These are phyloP conservation scores for Sphagnum tenellum DNA, from an alignment of 225 moss, liverwort and hornwort genomes.

Conservation along the genomic window DNA sequence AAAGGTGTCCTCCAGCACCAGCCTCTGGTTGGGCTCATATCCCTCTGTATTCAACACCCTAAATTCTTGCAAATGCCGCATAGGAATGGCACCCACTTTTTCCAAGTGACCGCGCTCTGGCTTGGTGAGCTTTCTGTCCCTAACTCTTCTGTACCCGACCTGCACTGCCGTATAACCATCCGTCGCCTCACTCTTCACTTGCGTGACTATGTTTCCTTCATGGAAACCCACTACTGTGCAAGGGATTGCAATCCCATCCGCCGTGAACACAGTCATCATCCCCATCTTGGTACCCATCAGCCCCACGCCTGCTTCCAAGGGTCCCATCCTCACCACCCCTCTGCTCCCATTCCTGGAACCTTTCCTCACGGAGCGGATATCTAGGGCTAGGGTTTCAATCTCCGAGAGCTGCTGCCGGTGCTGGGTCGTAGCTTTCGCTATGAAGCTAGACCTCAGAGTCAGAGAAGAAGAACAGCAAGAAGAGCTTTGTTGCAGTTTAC, in stretches of 20 bases:
- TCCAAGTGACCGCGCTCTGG: conserved; percentile 69
- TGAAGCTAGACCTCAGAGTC: no score
- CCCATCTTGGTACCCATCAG: conserved; percentile 96
- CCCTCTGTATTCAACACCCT: conserved; percentile 44
- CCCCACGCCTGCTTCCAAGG: conserved; percentile 65
- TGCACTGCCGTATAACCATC: conserved; percentile 78
- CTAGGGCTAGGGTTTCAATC: no score
- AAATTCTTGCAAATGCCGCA: conserved; percentile 89
- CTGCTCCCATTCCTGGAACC: neutral
- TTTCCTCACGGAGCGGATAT: no score
- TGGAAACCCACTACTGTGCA: conserved; percentile 83
- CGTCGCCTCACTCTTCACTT: conserved; percentile 66
- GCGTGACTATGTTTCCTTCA: conserved; percentile 81
- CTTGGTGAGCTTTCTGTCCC: conserved; percentile 75
- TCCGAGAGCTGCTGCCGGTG: no score
- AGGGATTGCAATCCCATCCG: conserved; percentile 52
- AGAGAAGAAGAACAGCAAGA: no score
- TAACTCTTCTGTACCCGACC: conserved; percentile 71
- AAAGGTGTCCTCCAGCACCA: conserved; percentile 62
- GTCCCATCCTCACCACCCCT: conserved; percentile 49
- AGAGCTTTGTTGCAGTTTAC: no score
- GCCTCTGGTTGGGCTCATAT: conserved; percentile 47
- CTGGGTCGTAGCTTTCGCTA: no score
- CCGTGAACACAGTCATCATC: conserved; percentile 80
- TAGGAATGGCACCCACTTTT: conserved; percentile 64